These are phyloP conservation scores for Pichia eremophila DNA, from an alignment of 805 yeast species.

Conservation along the genomic window DNA sequence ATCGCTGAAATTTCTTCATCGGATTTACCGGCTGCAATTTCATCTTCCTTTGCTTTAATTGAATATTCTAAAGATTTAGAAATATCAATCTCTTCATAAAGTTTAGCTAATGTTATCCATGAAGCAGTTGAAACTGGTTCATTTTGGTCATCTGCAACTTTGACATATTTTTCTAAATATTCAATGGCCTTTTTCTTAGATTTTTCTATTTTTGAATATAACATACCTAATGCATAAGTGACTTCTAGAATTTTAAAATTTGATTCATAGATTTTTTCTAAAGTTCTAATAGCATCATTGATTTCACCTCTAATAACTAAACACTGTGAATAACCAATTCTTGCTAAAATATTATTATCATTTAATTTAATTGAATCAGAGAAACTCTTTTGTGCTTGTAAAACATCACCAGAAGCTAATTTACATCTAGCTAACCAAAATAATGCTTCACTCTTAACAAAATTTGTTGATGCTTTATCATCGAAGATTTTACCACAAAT, in stretches of 20 bases:
- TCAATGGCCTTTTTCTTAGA: conserved; percentile 44
- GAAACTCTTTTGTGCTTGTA: conserved; percentile 64
- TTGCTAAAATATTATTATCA: conserved; percentile 58
- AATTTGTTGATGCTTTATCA: conserved; percentile 28
- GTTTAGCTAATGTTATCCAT: conserved; percentile 54
- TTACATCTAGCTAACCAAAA: conserved; percentile 84
- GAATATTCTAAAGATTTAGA: conserved; percentile 60
- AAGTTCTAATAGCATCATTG: conserved; percentile 80
- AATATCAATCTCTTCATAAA: conserved; percentile 59
- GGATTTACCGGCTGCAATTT: conserved; percentile 26
- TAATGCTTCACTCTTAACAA: conserved; percentile 48
- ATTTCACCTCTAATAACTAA: conserved; percentile 63
- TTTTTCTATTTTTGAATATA: conserved; percentile 44
- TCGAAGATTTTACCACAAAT: conserved; percentile 44
- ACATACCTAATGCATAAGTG: conserved; percentile 63
- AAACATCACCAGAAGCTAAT: conserved; percentile 49
- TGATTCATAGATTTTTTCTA: conserved; percentile 61
- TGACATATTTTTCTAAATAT: conserved; percentile 61
- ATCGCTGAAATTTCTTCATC: conserved; percentile 45
- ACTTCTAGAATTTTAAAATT: conserved; percentile 68
- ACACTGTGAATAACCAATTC: conserved; percentile 79
- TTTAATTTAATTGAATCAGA: conserved; percentile 61
- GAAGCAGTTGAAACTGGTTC: conserved; percentile 60
- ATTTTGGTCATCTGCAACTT: conserved; percentile 44
- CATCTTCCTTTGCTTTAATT: conserved; percentile 37